Conservation (phyloP, 1,284 basidiomycete genomes). For the Xerocomus cyaneibrunnescens region DNA sequence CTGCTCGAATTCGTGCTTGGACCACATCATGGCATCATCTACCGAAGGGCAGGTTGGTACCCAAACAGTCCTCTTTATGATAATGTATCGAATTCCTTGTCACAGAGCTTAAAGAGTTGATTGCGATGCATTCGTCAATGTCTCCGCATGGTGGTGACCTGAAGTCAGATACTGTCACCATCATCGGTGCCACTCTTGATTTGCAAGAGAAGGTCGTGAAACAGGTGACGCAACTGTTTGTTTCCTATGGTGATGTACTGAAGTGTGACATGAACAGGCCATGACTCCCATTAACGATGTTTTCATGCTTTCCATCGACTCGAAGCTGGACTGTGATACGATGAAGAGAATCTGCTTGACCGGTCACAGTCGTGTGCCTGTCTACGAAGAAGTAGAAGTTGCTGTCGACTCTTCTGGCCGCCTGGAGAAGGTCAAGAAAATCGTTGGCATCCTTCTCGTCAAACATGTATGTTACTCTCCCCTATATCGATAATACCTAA, state of each 20-base stretch:
- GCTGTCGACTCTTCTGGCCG: slow-evolving; percentile 29
- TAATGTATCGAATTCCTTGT: not conserved
- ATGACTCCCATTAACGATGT: slow-evolving; percentile 38
- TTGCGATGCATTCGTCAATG: slow-evolving; percentile 63
- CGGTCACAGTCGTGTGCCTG: slow-evolving; percentile 53
- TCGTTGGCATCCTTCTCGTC: slow-evolving; percentile 53
- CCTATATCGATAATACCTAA: not conserved
- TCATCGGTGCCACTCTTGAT: slow-evolving; percentile 74
- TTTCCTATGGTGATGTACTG: not conserved
- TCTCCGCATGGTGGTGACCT: slow-evolving; percentile 65
- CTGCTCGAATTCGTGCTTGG: slow-evolving; percentile 65
- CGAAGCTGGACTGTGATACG: slow-evolving; percentile 52
- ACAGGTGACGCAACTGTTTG: slow-evolving; percentile 38
- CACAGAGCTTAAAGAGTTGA: slow-evolving; percentile 67
- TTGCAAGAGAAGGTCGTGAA: slow-evolving; percentile 64
- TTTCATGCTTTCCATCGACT: slow-evolving; percentile 55
- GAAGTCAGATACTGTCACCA: slow-evolving; percentile 70
- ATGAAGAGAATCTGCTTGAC: slow-evolving; percentile 48
- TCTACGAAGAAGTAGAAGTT: slow-evolving; percentile 43
- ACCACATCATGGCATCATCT: slow-evolving; percentile 61
- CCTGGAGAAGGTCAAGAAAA: slow-evolving; percentile 43
- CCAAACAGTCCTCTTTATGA: not conserved
- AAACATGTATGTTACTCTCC: slow-evolving; percentile 37
- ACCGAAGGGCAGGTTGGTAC: slow-evolving; percentile 43
- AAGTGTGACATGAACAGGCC: slow-evolving; percentile 16